These are phyloP conservation scores for Trichomonas vaginalis DNA, from an alignment of 208 protist species.

Conservation along the genomic window DNA sequence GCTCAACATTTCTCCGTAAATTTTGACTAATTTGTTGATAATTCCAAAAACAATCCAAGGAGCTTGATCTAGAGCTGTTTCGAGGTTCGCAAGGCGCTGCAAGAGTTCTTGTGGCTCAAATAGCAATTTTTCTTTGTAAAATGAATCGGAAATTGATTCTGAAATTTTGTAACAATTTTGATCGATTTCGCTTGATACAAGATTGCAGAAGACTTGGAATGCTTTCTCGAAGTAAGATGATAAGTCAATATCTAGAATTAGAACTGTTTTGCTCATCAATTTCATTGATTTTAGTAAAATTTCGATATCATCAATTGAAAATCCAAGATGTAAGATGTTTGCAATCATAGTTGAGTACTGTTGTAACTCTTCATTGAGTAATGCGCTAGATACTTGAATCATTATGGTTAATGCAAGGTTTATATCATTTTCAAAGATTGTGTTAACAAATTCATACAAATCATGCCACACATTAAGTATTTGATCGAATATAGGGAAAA, in stretches of 20 bases:
- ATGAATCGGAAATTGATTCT: neutral
- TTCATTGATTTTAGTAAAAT: neutral
- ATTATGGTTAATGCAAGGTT: neutral
- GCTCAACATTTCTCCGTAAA: neutral
- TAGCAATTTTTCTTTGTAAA: neutral
- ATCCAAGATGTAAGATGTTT: neutral
- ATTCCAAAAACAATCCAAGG: neutral
- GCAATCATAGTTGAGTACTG: neutral
- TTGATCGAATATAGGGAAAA: neutral
- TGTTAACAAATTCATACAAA: neutral
- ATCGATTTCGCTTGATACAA: neutral
- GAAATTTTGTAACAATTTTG: neutral
- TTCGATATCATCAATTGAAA: neutral
- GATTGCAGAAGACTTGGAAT: neutral
- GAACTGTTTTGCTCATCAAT: neutral
- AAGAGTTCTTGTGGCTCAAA: neutral
- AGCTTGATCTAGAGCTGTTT: neutral
- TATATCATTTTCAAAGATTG: neutral
- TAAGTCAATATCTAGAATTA: neutral
- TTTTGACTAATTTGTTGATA: neutral
- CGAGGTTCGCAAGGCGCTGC: neutral
- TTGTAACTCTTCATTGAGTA: neutral
- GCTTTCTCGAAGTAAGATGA: neutral
- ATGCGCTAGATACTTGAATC: neutral
- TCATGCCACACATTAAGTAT: neutral